Evolutionary conservation across 495 filamentous ascomycete species (phyloP).

Genomic region (Cladorrhinum samala): DNA sequence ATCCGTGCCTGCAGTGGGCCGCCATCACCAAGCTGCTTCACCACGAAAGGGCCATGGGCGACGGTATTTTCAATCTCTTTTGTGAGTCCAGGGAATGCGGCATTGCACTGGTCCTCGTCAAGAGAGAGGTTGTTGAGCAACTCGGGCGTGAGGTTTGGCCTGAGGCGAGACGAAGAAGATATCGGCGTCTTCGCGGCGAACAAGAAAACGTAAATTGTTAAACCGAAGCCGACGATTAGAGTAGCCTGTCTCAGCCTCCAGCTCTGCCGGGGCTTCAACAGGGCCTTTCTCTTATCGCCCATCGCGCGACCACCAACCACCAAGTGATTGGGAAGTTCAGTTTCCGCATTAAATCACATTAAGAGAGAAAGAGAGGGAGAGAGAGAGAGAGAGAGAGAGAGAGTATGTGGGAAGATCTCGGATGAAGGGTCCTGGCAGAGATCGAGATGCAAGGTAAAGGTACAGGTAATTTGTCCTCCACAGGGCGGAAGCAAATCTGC

Average conservation of each 20-base stretch:
- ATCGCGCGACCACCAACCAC: not conserved
- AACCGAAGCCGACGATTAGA: constrained; percentile 20
- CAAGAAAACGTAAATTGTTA: constrained; percentile 34
- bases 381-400: no score
- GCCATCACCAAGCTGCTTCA: constrained; percentile 30
- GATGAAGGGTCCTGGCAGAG: no score
- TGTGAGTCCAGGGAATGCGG: constrained; percentile 41
- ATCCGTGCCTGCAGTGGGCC: constrained; percentile 40
- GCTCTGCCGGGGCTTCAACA: constrained; percentile 15
- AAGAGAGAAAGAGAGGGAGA: not conserved
- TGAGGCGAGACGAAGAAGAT: constrained; percentile 1
- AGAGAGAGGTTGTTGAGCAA: constrained; percentile 37
- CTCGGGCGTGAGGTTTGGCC: constrained; percentile 15
- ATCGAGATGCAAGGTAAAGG: no score
- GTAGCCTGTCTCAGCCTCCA: constrained; percentile 31
- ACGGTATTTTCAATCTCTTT: constrained; percentile 41
- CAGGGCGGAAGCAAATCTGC: no score
- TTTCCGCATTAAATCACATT: not conserved
- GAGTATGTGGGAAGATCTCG: no score
- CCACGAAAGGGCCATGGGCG: constrained; percentile 37
- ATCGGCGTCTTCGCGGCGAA: constrained; percentile 19
- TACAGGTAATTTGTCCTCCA: no score
- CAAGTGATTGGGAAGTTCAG: not conserved
- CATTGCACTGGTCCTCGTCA: constrained; percentile 33
- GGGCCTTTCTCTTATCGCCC: not conserved